Evolutionary conservation across 208 protist species (phyloP), one percentile per base, ranked within the genome.

Genomic region (Acanthamoeba castellanii): DNA sequence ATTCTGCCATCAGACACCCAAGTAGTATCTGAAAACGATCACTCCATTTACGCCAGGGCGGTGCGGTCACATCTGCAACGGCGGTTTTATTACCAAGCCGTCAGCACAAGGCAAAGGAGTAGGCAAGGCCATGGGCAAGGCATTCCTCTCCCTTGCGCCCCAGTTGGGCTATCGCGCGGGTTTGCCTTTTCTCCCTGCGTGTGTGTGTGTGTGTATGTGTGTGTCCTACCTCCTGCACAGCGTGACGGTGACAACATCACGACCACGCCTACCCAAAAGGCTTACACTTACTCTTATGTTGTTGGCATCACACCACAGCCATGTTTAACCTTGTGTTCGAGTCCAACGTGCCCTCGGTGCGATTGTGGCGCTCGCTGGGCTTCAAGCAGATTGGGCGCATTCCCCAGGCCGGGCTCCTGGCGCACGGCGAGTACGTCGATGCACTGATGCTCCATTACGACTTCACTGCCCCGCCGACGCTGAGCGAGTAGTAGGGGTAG

Each of bases 291-390:
- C 70, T 78, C 70, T 1, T 78, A 1, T 13, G 20, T 42, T 50
- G n/a, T 32, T 78, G n/a, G 2, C 34, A n/a, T 22, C 22, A n/a
- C 27, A 66, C 30, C 8, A 52, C n/a, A 57, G 82, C 82, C 14
- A 89, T 89, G 82, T 89, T 89, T 42, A 89, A 89, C 82, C 50
- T 89, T 55, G 47, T 89, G 2, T 89, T 89, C 32, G 82, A 57
- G 30, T 68, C 82, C 11, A 89, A 89, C 16, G 30, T 61, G 13
- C 81, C 81, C 30, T 88, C 81, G 3, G 20, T 88, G 2, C 81
- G 81, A 11, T 32, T 88, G 27, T 88, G 81, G 81, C 32, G 81
- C 14, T 88, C 81, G 37, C 81, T 88, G 18, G 81, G 81, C 37
- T 88, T 88, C 30, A 88, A 57, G 37, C 11, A 45, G 81, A 61